These are phyloP conservation scores for Leccinum pachyderme DNA, from an alignment of 1,284 basidiomycete species.

Conservation along the genomic window DNA sequence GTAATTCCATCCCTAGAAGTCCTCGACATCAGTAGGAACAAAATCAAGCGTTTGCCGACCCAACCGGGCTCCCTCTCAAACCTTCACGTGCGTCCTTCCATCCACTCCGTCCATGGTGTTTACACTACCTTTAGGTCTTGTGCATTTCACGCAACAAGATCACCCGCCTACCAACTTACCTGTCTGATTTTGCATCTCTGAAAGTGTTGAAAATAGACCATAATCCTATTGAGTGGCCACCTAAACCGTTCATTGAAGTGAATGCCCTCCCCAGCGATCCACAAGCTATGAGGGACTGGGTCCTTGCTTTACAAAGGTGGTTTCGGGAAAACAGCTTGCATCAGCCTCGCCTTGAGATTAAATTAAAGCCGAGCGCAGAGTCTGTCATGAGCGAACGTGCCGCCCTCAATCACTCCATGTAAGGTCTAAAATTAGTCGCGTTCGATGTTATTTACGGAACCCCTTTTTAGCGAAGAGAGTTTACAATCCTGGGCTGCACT, in stretches of 20 bases:
- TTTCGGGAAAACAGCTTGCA: conserved; percentile 50
- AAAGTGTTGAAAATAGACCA: conserved; percentile 86
- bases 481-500: conserved; percentile 44
- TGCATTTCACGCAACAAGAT: conserved; percentile 88
- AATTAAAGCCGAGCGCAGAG: conserved; percentile 40
- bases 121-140: conserved; percentile 59
- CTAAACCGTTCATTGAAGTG: conserved; percentile 50
- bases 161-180: conserved; percentile 74
- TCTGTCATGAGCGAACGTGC: conserved; percentile 43
- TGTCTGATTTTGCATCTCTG: conserved; percentile 72
- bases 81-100: conserved; percentile 59
- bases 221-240: conserved; percentile 94
- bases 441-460: conserved; percentile 5
- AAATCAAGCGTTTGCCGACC: conserved; percentile 77
- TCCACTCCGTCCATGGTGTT: conserved; percentile 6
- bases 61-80: conserved; percentile 79
- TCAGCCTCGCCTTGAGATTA: conserved; percentile 29
- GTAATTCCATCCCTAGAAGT: conserved; percentile 89
- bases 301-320: conserved; percentile 72
- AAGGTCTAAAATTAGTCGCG: conserved; percentile 27
- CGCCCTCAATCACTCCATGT: conserved; percentile 44
- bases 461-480: conserved; percentile 37
- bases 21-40: conserved; percentile 92
- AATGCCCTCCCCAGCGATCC: conserved; percentile 44
- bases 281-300: conserved; percentile 67